Evolutionary conservation across 495 filamentous ascomycete species (phyloP).

Genomic region (Penicillium bovifimosum): DNA sequence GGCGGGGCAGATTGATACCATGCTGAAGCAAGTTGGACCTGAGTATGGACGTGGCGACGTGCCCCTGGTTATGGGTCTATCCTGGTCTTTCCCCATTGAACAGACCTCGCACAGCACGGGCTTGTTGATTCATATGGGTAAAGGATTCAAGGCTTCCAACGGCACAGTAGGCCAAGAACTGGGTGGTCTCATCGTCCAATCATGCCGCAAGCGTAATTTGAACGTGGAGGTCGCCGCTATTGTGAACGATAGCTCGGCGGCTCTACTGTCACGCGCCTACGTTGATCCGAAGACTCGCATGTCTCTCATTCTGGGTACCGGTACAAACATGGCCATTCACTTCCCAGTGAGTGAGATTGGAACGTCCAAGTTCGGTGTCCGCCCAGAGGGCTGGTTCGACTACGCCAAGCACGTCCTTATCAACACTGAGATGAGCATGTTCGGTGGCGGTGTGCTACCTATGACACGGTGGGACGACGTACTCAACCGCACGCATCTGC

Average conservation of each 20-base stretch:
- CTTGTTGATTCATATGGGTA: slow-evolving; percentile 58
- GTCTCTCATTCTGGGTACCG: slow-evolving; percentile 81
- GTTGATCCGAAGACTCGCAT: slow-evolving; percentile 56
- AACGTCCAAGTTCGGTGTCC: slow-evolving; percentile 50
- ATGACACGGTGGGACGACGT: slow-evolving; percentile 70
- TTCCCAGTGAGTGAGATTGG: slow-evolving; percentile 61
- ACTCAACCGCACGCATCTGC: slow-evolving; percentile 63
- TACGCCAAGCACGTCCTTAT: slow-evolving; percentile 61
- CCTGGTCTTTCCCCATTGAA: slow-evolving; percentile 67
- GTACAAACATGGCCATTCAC: slow-evolving; percentile 76
- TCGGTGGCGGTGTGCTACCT: slow-evolving; percentile 60
- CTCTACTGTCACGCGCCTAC: slow-evolving; percentile 74
- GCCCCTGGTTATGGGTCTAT: slow-evolving; percentile 54
- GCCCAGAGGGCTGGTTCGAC: slow-evolving; percentile 41
- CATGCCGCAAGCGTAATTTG: slow-evolving; percentile 47
- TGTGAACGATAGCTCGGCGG: slow-evolving; percentile 78
- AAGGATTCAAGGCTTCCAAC: slow-evolving; percentile 57
- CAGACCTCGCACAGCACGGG: slow-evolving; percentile 56
- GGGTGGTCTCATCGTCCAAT: slow-evolving; percentile 50
- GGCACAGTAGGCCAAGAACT: slow-evolving; percentile 54
- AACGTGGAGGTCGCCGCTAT: slow-evolving; percentile 62
- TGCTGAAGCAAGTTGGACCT: slow-evolving; percentile 38
- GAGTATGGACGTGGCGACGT: slow-evolving; percentile 32
- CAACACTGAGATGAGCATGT: slow-evolving; percentile 89
- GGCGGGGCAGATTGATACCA: slow-evolving; percentile 54